Base-by-base conservation (phyloP, 2,329 filamentous ascomycete species). In the Lojkania enalia region DNA sequence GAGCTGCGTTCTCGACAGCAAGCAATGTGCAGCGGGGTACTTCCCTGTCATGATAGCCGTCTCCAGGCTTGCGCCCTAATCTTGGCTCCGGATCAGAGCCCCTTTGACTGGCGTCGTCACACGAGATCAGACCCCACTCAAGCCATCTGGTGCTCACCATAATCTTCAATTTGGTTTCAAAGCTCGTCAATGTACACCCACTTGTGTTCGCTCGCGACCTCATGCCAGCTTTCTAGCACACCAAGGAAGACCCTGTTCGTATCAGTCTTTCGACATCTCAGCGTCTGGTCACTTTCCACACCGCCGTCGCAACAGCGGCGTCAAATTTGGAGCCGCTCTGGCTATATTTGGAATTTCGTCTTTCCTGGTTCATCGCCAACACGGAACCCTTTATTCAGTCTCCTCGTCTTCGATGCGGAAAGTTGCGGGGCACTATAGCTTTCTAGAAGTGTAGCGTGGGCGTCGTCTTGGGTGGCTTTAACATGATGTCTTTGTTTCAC, bases 131-230 rank as follows among this genome's bases (percentile, higher is more conserved):
- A 49, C 57, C 58, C 59, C 57, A 58, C 55, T 27, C 54, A 55
- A 58, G 60, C 61, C 61, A 63, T 59, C 48, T 58, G 44, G 49
- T 55, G 51, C 55, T 54, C 52, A 46, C 52, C 46, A 44, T 52
- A 55, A 48, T 54, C 53, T 50, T 49, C 40, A 36, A 53, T 43
- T 49, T 56, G 55, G 51, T 51, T 54, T 55, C 45, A 51, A 54
- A 46, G 54, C 49, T 52, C 39, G 35, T 46, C 48, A 43, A 44
- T 38, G 47, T 52, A 35, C 50, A 25, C 30, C 43, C 36, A 39
- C 29, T 42, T 18, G 46, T 47, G 39, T 19, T 45, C 25, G 16
- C 20, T 23, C 12, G 37, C 42, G 38, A 46, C 30, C 42, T 49
- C 41, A 41, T 46, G 39, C 43, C 49, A 51, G 42, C 49, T 41